Evolutionary conservation across 306 rosid genomes (phyloP).

Genomic region (Trichosanthes truncata): DNA sequence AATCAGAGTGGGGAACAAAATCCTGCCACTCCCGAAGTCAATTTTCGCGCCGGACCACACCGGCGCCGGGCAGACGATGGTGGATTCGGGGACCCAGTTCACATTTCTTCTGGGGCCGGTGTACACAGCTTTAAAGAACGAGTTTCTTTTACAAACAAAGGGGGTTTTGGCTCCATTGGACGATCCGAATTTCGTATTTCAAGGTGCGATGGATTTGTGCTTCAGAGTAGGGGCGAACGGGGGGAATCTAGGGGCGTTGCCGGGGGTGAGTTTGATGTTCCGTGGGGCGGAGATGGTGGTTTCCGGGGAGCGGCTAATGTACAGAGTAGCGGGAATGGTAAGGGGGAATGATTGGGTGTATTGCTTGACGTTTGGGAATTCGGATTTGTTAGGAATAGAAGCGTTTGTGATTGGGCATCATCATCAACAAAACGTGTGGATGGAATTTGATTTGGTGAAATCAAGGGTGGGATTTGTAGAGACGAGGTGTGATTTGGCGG

Average conservation of each 20-base stretch:
- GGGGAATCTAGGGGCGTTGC: constrained; percentile 20
- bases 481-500: constrained; percentile 52
- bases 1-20: constrained; percentile 36
- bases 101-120: constrained; percentile 73
- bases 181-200: constrained; percentile 59
- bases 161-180: constrained; percentile 19
- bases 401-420: constrained; percentile 72
- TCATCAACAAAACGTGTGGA: constrained; percentile 88
- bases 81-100: constrained; percentile 84
- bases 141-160: constrained; percentile 42
- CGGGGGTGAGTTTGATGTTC: constrained; percentile 52
- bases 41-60: constrained; percentile 55
- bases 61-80: constrained; percentile 90
- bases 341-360: constrained; percentile 38
- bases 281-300: constrained; percentile 72
- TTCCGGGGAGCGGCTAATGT: constrained; percentile 43
- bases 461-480: constrained; percentile 68
- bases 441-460: constrained; percentile 71
- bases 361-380: constrained; percentile 78
- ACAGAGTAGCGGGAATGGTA: constrained; percentile 42
- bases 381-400: constrained; percentile 60
- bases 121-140: constrained; percentile 50
- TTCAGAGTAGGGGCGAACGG: constrained; percentile 17
- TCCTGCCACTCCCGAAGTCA: constrained; percentile 31
- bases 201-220: constrained; percentile 80